Percentiles rank a stretch among this genome's conserved stretches.
Evolutionary conservation across 2,329 filamentous ascomycete genomes (phyloP).

Genomic region (Venturiaceae sp.): DNA sequence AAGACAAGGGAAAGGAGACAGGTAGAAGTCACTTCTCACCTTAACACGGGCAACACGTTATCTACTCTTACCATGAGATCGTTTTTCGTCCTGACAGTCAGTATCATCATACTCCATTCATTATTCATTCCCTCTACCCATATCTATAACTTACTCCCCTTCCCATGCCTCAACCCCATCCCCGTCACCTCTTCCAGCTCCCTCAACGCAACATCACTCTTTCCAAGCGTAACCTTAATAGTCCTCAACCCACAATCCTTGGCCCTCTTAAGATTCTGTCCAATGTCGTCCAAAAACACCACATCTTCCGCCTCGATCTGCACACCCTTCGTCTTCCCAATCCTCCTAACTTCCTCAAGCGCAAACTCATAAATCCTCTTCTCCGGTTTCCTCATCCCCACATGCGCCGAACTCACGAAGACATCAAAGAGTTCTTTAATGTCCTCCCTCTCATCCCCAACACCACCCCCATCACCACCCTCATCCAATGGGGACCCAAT

Average conservation of each 20-base stretch:
- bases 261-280: constrained; percentile 79
- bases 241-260: constrained; percentile 67
- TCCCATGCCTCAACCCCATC: constrained; percentile 45
- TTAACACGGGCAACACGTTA: too few species aligned
- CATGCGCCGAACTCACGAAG: constrained; percentile 77
- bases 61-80: too few species aligned
- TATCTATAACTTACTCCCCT: neutral
- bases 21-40: too few species aligned
- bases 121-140: too few species aligned
- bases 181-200: constrained; percentile 70
- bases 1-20: too few species aligned
- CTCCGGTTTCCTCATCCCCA: constrained; percentile 82
- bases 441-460: constrained; percentile 25
- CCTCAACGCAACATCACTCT: constrained; percentile 69
- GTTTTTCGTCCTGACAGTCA: too few species aligned
- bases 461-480: neutral
- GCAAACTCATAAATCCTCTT: constrained; percentile 70
- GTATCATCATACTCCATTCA: too few species aligned
- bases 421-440: constrained; percentile 68
- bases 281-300: constrained; percentile 89
- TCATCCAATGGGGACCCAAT: neutral
- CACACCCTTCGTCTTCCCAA: constrained; percentile 34
- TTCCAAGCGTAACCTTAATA: constrained; percentile 74
- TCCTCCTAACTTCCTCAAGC: constrained; percentile 54
- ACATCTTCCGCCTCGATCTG: constrained; percentile 57